Conservation (phyloP, 2,329 filamentous ascomycete species). For the Colletotrichum paranaense region DNA sequence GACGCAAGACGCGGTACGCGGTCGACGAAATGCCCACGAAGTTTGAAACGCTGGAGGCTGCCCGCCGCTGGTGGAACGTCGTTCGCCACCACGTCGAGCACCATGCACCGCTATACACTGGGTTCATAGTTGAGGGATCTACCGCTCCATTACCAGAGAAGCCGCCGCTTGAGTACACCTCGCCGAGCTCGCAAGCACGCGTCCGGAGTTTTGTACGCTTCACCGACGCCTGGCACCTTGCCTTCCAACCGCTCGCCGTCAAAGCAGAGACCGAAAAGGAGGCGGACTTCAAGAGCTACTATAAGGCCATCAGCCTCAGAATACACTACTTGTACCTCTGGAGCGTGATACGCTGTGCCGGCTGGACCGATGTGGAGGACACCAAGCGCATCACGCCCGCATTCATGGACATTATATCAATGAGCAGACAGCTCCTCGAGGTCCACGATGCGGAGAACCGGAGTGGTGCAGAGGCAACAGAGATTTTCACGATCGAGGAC, state of each 20-base stretch:
- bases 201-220: background rate
- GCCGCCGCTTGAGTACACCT: background rate
- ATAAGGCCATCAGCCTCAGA: constrained; percentile 3
- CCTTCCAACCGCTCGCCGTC: constrained; percentile 7
- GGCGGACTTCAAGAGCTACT: background rate
- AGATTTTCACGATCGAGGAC: constrained; percentile 15
- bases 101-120: constrained; percentile 2
- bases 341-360: constrained; percentile 3
- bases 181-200: background rate
- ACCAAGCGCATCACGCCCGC: background rate
- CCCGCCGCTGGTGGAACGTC: constrained; percentile 16
- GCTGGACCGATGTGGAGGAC: constrained; percentile 14
- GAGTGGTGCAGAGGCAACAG: background rate
- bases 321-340: constrained; percentile 22
- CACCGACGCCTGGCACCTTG: constrained; percentile 6
- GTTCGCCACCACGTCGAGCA: constrained; percentile 16
- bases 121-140: constrained; percentile 16
- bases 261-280: background rate
- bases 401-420: background rate
- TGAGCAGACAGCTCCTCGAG: constrained; percentile 10
- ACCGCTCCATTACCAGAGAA: background rate
- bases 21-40: constrained; percentile 21
- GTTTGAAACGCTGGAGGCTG: constrained; percentile 11
- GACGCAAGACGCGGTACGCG: constrained; percentile 3
- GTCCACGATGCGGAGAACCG: background rate